Evolutionary conservation across 1,284 basidiomycete genomes (phyloP).

Genomic region (Microstroma glucosiphilum): DNA sequence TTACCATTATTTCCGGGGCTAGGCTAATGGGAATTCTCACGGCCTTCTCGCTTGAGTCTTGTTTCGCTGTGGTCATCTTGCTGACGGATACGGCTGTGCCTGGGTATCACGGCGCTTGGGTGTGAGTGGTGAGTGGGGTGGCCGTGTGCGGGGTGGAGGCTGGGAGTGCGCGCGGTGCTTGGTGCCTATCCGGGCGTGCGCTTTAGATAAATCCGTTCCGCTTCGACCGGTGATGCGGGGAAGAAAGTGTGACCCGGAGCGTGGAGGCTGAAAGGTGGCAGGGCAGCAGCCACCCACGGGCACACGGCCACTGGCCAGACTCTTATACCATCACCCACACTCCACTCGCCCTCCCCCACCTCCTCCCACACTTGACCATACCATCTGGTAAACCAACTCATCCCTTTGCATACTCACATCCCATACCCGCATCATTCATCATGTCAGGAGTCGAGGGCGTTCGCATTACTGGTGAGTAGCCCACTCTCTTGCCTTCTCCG

Average conservation of each 20-base stretch:
- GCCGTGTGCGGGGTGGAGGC: background rate
- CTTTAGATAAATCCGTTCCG: background rate
- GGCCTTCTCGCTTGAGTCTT: too few species aligned
- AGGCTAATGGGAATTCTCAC: too few species aligned
- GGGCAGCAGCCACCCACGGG: background rate
- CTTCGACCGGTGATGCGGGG: background rate
- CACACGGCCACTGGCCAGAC: background rate
- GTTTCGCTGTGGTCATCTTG: too few species aligned
- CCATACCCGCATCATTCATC: constrained; percentile 8
- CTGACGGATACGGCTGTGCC: too few species aligned
- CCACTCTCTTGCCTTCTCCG: background rate
- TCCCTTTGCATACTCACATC: too few species aligned
- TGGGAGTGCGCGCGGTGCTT: background rate
- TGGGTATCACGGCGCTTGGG: background rate
- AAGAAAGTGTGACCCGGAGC: too few species aligned
- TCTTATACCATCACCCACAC: background rate
- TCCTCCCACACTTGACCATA: background rate
- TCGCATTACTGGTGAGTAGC: constrained; percentile 43
- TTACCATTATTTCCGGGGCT: too few species aligned
- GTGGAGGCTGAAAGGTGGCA: background rate
- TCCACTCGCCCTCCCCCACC: background rate
- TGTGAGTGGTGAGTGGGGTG: background rate
- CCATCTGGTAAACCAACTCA: background rate
- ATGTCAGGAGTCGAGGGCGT: constrained; percentile 49
- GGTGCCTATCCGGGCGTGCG: background rate